Conservation (phyloP, 192 early-diverging fungal genomes). For the Rhizophlyctis rosea region DNA sequence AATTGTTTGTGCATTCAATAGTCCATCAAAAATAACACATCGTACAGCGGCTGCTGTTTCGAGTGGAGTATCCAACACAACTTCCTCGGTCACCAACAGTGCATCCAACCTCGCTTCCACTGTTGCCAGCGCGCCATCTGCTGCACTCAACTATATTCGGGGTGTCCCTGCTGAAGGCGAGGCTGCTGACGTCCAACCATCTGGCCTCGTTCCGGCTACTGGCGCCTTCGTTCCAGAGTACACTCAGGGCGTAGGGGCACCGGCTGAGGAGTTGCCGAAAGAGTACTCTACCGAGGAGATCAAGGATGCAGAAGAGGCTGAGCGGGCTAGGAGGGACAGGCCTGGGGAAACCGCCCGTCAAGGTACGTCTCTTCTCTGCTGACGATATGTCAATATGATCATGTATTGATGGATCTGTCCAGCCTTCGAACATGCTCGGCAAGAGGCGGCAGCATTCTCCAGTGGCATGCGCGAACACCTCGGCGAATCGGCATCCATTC, state of each 20-base stretch:
- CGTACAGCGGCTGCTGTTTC: neutral
- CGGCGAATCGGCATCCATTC: conserved; percentile 11
- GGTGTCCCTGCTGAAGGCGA: neutral
- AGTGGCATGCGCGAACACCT: conserved; percentile 17
- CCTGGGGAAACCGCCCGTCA: conserved; percentile 22
- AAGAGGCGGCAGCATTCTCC: conserved; percentile 16
- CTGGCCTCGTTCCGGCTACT: neutral
- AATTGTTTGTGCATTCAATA: neutral
- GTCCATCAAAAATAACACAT: too few species aligned
- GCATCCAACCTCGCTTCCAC: neutral
- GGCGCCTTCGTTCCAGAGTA: conserved; percentile 2
- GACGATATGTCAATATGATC: too few species aligned
- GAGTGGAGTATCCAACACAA: neutral
- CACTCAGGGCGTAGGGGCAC: neutral
- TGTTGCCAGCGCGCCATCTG: neutral
- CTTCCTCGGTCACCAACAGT: conserved; percentile 3
- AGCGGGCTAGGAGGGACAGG: conserved; percentile 10
- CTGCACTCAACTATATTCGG: neutral
- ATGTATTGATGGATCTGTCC: too few species aligned
- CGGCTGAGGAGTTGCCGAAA: neutral
- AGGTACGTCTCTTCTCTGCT: too few species aligned
- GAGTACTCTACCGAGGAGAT: conserved; percentile 10
- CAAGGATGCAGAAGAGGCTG: conserved; percentile 14
- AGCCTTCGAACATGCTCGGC: conserved; percentile 1
- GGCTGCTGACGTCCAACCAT: neutral